Evolutionary conservation across 2,329 filamentous ascomycete genomes (phyloP).

Genomic region (Hawksworthiomyces lignivorus): DNA sequence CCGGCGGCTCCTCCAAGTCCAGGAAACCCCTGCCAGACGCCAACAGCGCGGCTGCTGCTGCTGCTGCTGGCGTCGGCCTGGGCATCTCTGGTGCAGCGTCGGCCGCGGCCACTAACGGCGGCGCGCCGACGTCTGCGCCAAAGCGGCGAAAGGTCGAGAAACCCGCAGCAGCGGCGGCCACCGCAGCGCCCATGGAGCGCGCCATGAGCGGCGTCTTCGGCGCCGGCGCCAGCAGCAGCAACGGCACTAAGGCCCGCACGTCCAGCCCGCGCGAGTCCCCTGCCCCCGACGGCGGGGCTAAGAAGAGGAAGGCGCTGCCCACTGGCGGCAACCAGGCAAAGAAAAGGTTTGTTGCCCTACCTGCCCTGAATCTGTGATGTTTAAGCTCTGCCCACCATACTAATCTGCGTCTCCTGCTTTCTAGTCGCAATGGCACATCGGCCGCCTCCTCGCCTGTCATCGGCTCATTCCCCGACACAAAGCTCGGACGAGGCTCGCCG

Average conservation of each 20-base stretch:
- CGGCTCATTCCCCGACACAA: slow-evolving; percentile 57
- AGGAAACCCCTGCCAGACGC: slow-evolving; percentile 39
- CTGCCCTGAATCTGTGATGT: too few species aligned
- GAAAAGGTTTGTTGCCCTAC: too few species aligned
- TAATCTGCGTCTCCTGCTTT: too few species aligned
- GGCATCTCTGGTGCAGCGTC: slow-evolving; percentile 53
- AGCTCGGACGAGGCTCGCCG: slow-evolving; percentile 48
- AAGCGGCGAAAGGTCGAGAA: slow-evolving; percentile 83
- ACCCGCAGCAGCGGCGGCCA: slow-evolving; percentile 34
- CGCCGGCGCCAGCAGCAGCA: slow-evolving; percentile 20
- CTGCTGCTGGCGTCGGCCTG: slow-evolving; percentile 42
- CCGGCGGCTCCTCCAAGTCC: slow-evolving; percentile 50
- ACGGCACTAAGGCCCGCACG: slow-evolving; percentile 47
- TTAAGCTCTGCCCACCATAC: too few species aligned
- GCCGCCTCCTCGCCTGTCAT: slow-evolving; percentile 70
- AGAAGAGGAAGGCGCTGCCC: slow-evolving; percentile 60
- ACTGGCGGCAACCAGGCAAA: slow-evolving; percentile 63
- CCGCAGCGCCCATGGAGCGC: slow-evolving; percentile 57
- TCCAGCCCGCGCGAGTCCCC: slow-evolving; percentile 64
- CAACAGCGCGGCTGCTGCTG: slow-evolving; percentile 8
- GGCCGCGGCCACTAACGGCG: slow-evolving; percentile 39
- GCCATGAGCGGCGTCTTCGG: slow-evolving; percentile 55
- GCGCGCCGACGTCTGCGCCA: slow-evolving; percentile 34
- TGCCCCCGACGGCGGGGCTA: slow-evolving; percentile 55
- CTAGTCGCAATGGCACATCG: slow-evolving; percentile 38